Evolutionary conservation across 2,329 filamentous ascomycete genomes (phyloP), one percentile per base, ranked within the genome.

Genomic region (Aspergillus fructus): DNA sequence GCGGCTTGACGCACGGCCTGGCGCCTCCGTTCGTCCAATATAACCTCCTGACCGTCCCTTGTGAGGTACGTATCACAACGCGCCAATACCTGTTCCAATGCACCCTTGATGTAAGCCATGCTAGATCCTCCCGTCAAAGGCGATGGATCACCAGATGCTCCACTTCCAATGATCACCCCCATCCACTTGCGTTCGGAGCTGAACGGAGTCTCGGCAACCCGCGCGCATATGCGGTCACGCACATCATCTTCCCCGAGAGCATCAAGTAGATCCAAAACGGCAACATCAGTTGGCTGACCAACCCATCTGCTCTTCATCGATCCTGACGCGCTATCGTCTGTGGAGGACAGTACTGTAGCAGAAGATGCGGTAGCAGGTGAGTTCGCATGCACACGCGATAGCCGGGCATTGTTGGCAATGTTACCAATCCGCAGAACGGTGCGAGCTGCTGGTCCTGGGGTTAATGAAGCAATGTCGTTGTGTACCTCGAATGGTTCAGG

Each of bases 141-240:
- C 30, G 79, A 76, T 27, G 80, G 80, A 48, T 85, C 81, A 21
- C 81, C 79, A 43, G 77, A 69, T 56, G 72, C 75, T 33, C 76
- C 74, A 60, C 74, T 77, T 30, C 86, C 86, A 64, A 97, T 90
- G 2, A 92, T 89, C 27, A 97, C 93, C 34, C 96, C 96, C 96
- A 99, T 99, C 93, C 93, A 99, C 75, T 99, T 99, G 56, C 93
- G 85, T 71, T 96, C 92, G 1, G 94, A 99, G 71, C 93, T 97
- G 75, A 99, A 99, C 0, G 94, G 93, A 0, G 91, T 93, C 73
- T 99, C 94, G 43, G 87, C 86, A 33, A 89, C 85, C 49, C 93
- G 89, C 33, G 84, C 83, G n/a, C 92, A 92, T 53, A 96, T 85
- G 9, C 90, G 88, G 47, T 94, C 89, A 60, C 96, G 88, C 46